phyloP scores from a whole-genome alignment of 1,284 basidiomycete genomes.

The Peniophora sp. region DNA sequence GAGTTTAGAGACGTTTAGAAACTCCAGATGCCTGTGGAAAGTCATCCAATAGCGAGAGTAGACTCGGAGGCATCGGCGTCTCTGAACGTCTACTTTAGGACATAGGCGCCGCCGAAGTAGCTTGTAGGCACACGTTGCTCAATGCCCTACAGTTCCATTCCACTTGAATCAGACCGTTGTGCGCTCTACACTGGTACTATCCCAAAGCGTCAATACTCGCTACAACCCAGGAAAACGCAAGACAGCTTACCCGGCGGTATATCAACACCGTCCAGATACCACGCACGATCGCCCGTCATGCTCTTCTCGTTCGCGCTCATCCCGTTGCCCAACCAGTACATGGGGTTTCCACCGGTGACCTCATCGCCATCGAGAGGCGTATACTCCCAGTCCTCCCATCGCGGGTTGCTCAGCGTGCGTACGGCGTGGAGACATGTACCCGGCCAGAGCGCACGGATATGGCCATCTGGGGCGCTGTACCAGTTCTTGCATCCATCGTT shows the following conservation, averaged over 20 bases:
- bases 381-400: conserved; percentile 62
- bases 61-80: too few relatives aligned
- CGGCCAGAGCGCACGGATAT: conserved; percentile 52
- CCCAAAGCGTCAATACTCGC: too few relatives aligned
- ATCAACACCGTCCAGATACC: conserved; percentile 36
- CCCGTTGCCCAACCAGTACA: conserved; percentile 56
- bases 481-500: conserved; percentile 53
- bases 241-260: conserved; percentile 26
- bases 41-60: too few relatives aligned
- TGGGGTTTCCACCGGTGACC: conserved; percentile 28
- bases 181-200: too few relatives aligned
- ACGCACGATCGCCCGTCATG: conserved; percentile 39
- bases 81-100: too few relatives aligned
- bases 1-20: too few relatives aligned
- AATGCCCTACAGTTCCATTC: too few relatives aligned
- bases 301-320: conserved; percentile 36
- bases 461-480: conserved; percentile 59
- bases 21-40: too few relatives aligned
- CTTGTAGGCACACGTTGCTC: too few relatives aligned
- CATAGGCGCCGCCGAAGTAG: too few relatives aligned
- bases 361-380: conserved; percentile 30
- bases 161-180: too few relatives aligned
- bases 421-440: conserved; percentile 48
- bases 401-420: conserved; percentile 40
- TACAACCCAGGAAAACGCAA: neutral